phyloP scores from a whole-genome alignment of 331 rosid species.

The Erythrophleum ivorense region DNA sequence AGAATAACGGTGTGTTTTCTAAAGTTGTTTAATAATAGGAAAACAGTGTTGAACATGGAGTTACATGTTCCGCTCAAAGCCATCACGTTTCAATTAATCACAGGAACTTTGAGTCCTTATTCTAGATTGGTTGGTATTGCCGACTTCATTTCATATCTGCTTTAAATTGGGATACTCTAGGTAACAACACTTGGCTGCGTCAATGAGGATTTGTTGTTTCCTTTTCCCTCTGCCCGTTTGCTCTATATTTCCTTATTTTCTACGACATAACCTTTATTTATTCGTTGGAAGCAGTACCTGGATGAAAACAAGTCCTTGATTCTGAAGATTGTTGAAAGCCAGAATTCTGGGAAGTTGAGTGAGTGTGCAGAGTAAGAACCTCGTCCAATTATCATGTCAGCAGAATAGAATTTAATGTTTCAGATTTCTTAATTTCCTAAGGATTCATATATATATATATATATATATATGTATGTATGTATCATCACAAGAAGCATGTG shows the following conservation, averaged over 20 bases:
- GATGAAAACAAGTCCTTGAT: constrained; percentile 97
- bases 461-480: no score
- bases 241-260: background rate
- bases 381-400: constrained; percentile 2
- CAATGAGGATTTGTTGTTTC: background rate
- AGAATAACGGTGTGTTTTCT: background rate
- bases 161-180: background rate
- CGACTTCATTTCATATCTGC: background rate
- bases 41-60: background rate
- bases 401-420: constrained; percentile 7
- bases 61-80: background rate
- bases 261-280: background rate
- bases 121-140: background rate
- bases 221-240: background rate
- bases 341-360: constrained; percentile 83
- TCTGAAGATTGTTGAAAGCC: constrained; percentile 98
- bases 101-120: background rate
- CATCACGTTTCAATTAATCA: background rate
- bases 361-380: constrained; percentile 97
- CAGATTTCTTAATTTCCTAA: constrained; percentile 17
- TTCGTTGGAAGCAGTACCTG: constrained; percentile 70
- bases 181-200: background rate
- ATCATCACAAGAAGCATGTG: background rate
- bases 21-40: background rate
- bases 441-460: background rate